Conservation (phyloP, 163 green algal species). For the Coccomyxa subellipsoidea region DNA sequence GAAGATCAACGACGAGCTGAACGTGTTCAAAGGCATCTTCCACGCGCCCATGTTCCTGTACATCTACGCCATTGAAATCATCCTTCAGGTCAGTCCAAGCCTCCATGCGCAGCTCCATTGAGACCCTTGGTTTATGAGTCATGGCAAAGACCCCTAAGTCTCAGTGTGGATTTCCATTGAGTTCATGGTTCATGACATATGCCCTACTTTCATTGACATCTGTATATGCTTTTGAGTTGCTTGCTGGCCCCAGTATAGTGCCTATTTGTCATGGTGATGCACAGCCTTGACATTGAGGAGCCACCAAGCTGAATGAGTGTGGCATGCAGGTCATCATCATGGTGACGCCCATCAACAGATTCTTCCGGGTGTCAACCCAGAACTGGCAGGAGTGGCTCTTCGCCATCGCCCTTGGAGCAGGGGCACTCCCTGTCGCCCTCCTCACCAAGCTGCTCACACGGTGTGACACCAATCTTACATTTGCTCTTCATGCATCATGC, state of each 20-base stretch:
- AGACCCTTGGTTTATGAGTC: not conserved
- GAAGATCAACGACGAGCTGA: constrained; percentile 86
- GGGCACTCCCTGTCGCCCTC: constrained; percentile 28
- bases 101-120: no score
- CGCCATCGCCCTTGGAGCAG: constrained; percentile 39
- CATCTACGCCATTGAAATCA: constrained; percentile 75
- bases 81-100: constrained; percentile 58
- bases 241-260: no score
- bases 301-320: not conserved
- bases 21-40: constrained; percentile 82
- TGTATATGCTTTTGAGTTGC: no score
- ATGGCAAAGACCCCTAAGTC: no score
- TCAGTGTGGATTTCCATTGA: no score
- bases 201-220: not conserved
- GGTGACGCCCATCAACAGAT: constrained; percentile 38
- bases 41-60: constrained; percentile 71
- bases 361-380: constrained; percentile 49
- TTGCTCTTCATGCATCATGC: no score
- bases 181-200: not conserved
- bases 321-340: constrained; percentile 56
- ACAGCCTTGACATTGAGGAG: not conserved
- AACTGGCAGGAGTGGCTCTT: constrained; percentile 45
- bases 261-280: no score
- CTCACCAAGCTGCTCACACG: constrained; percentile 39
- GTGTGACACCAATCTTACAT: constrained; percentile 10